These are phyloP conservation scores for Phytophthora kernoviae DNA, from an alignment of 352 stramenopile genomes.

Conservation along the genomic window DNA sequence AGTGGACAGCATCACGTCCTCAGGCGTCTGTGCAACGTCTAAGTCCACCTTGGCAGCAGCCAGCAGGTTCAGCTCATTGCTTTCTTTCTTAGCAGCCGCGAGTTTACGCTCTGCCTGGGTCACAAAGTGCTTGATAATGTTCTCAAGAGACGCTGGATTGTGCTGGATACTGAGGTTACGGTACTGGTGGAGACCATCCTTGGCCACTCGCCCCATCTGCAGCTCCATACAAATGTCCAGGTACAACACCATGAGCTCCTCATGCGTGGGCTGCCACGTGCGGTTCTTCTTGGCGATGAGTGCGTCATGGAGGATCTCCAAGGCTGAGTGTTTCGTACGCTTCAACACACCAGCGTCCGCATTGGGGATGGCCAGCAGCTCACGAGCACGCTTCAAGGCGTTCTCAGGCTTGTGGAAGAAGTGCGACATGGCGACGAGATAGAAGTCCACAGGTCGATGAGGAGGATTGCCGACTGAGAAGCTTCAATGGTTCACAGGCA, in stretches of 20 bases:
- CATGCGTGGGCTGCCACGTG: conserved; percentile 97
- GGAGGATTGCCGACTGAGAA: background rate
- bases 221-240: conserved; percentile 97
- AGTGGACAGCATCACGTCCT: conserved; percentile 96
- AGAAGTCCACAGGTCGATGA: background rate
- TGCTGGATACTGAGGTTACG: conserved; percentile 95
- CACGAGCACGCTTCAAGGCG: conserved; percentile 89
- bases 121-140: conserved; percentile 93
- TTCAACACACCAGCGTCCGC: conserved; percentile 70
- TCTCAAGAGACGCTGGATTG: conserved; percentile 95
- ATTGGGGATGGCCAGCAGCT: conserved; percentile 83
- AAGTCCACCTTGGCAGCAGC: conserved; percentile 88
- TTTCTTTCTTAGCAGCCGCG: conserved; percentile 80
- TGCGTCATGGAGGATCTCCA: conserved; percentile 93
- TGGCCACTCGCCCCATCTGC: conserved; percentile 93
- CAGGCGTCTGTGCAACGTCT: conserved; percentile 93
- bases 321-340: conserved; percentile 79
- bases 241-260: conserved; percentile 97
- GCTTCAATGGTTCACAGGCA: background rate
- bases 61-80: conserved; percentile 86
- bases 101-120: conserved; percentile 90
- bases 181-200: conserved; percentile 99
- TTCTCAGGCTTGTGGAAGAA: conserved; percentile 93
- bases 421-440: conserved; percentile 58
- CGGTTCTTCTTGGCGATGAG: conserved; percentile 95